Evolutionary conservation across 345 rosid genomes (phyloP).

Genomic region (Dimocarpus longan): DNA sequence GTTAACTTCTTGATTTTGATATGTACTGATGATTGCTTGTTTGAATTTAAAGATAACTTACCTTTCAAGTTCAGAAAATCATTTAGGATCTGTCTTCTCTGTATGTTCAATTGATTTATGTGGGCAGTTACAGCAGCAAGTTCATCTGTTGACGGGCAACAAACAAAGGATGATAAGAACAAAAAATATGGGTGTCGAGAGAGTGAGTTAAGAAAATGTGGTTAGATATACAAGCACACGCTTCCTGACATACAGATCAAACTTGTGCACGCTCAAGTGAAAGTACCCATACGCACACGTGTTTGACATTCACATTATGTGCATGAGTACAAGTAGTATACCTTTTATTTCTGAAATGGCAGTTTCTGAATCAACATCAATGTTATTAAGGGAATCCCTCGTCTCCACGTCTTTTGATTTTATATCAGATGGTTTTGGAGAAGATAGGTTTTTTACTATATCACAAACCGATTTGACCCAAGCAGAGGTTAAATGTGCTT

Average conservation of each 20-base stretch:
- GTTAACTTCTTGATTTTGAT: neutral
- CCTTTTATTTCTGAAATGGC: conserved; percentile 45
- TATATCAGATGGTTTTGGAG: conserved; percentile 14
- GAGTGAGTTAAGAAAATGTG: neutral
- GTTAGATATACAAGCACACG: neutral
- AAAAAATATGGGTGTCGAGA: neutral
- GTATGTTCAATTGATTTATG: conserved; percentile 51
- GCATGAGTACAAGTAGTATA: neutral
- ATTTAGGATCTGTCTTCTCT: conserved; percentile 64
- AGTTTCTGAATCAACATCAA: conserved; percentile 31
- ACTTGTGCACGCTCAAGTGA: neutral
- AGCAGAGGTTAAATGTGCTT: conserved; percentile 53
- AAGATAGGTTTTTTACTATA: conserved; percentile 40
- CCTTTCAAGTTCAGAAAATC: conserved; percentile 83
- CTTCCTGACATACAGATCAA: neutral
- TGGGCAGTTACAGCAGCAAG: conserved; percentile 40
- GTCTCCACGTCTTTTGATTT: neutral
- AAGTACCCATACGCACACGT: too few relatives aligned
- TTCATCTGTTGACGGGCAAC: conserved; percentile 47
- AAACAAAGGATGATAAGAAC: conserved; percentile 8
- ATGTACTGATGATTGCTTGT: neutral
- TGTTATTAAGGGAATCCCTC: conserved; percentile 3
- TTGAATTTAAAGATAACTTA: conserved; percentile 24
- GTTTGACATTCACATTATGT: too few relatives aligned
- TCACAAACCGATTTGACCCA: conserved; percentile 70